These are phyloP conservation scores for Seminavis robusta DNA, from an alignment of 108 stramenopile genomes.

Conservation along the genomic window DNA sequence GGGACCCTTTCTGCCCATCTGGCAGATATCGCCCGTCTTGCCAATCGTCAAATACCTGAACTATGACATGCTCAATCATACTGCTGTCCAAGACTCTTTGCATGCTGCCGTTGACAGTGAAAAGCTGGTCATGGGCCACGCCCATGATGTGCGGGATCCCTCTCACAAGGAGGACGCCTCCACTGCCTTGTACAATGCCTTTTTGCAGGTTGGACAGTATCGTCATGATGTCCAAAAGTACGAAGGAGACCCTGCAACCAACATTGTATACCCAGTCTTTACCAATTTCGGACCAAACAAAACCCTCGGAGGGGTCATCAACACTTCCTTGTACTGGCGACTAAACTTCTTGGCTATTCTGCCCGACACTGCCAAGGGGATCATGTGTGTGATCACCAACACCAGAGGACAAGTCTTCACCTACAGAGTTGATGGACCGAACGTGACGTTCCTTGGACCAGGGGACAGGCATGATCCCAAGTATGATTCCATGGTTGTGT, in stretches of 20 bases:
- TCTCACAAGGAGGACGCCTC: background rate
- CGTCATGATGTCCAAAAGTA: background rate
- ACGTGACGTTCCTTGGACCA: conserved; percentile 37
- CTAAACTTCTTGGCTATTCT: conserved; percentile 18
- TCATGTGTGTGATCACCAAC: conserved; percentile 30
- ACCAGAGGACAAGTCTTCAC: too few species aligned
- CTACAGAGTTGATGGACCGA: conserved; percentile 38
- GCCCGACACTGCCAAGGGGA: conserved; percentile 38
- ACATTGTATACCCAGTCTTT: conserved; percentile 1
- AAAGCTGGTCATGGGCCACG: background rate
- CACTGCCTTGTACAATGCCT: background rate
- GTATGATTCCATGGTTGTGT: conserved; percentile 13
- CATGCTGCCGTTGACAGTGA: background rate
- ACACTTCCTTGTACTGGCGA: conserved; percentile 40
- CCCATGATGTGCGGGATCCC: background rate
- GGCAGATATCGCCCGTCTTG: conserved; percentile 2
- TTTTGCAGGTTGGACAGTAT: background rate
- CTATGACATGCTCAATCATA: background rate
- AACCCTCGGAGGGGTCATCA: conserved; percentile 29
- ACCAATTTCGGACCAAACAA: background rate
- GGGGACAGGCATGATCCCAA: conserved; percentile 52
- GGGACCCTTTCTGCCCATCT: conserved; percentile 3
- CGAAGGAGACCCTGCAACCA: background rate
- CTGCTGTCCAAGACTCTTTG: background rate
- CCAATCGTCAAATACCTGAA: background rate